Evolutionary conservation across 78 protist genomes (phyloP).

Genomic region (Planoprotostelium fungivorum): DNA sequence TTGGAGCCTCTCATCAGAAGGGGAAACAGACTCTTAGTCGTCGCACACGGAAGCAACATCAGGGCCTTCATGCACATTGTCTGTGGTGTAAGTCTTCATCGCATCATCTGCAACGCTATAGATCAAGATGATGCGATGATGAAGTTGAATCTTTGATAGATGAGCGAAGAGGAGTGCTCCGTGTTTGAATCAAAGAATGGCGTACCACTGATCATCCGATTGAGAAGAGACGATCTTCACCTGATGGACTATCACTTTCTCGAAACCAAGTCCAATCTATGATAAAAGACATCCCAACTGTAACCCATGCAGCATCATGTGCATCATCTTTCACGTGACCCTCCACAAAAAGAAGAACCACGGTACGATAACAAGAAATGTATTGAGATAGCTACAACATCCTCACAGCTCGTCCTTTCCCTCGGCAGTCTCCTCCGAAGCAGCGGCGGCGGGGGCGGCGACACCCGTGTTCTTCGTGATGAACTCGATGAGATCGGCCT

Average conservation of each 20-base stretch:
- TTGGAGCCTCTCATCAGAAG: constrained; percentile 59
- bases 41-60: constrained; percentile 90
- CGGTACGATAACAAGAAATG: too few relatives aligned
- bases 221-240: background rate
- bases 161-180: background rate
- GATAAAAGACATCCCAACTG: too few relatives aligned
- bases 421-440: too few relatives aligned
- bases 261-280: too few relatives aligned
- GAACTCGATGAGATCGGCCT: constrained; percentile 16
- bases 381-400: too few relatives aligned
- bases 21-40: constrained; percentile 81
- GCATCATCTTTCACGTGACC: too few relatives aligned
- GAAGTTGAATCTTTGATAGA: background rate
- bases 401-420: too few relatives aligned
- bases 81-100: background rate
- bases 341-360: too few relatives aligned
- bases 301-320: too few relatives aligned
- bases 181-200: background rate
- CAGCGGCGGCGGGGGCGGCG: too few relatives aligned
- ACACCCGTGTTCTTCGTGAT: constrained; percentile 21
- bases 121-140: background rate
- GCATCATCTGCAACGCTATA: too few relatives aligned
- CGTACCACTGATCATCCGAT: background rate
- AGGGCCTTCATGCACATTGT: constrained; percentile 71
- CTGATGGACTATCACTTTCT: background rate